These are phyloP conservation scores for Pyrus bretschneideri DNA, from an alignment of 306 rosid species.

Conservation along the genomic window DNA sequence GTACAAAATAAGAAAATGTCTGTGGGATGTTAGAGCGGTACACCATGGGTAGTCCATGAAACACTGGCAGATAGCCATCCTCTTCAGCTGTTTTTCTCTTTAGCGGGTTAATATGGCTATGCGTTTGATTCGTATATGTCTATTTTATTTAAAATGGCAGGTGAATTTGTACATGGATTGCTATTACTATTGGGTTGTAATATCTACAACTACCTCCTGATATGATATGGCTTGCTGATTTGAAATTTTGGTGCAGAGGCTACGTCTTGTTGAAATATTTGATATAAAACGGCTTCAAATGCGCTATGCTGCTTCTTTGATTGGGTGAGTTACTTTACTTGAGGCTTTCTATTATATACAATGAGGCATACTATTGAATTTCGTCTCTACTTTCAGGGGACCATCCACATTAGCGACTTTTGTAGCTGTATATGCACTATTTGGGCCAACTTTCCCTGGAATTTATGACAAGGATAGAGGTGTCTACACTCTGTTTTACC, in stretches of 20 bases:
- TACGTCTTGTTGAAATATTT: slow-evolving; percentile 92
- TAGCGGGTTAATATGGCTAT: not conserved
- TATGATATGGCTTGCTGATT: not conserved
- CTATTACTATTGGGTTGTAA: not conserved
- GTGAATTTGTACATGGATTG: not conserved
- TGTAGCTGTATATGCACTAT: slow-evolving; percentile 88
- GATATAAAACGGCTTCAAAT: slow-evolving; percentile 94
- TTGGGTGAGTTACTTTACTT: slow-evolving; percentile 59
- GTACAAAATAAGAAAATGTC: not conserved
- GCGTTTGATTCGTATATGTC: not conserved
- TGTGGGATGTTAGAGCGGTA: not conserved
- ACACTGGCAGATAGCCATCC: not conserved
- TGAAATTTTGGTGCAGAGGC: slow-evolving; percentile 43
- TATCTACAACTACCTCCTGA: not conserved
- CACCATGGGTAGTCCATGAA: not conserved
- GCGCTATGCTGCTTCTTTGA: slow-evolving; percentile 84
- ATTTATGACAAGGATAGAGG: slow-evolving; percentile 76
- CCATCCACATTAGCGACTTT: slow-evolving; percentile 83
- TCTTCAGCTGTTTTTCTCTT: not conserved
- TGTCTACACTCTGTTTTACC: slow-evolving; percentile 87
- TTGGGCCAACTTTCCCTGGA: slow-evolving; percentile 97
- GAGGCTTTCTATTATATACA: not conserved
- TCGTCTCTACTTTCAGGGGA: slow-evolving; percentile 49
- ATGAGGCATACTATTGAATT: slow-evolving; percentile 1
- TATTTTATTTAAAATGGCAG: not conserved